phyloP scores from a whole-genome alignment of 805 yeast genomes.

The Saccharomycopsis fibuligera region DNA sequence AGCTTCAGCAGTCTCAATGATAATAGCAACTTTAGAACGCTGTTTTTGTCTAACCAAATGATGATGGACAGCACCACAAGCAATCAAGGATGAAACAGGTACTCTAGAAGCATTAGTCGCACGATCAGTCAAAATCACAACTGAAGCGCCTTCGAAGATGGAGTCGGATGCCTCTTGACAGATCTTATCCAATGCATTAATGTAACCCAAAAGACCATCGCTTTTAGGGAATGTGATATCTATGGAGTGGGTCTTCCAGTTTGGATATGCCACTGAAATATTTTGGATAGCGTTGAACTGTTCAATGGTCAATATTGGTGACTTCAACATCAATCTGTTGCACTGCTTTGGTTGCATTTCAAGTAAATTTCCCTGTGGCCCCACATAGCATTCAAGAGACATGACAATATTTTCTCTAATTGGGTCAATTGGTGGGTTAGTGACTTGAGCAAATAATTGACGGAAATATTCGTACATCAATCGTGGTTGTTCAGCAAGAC shows the following conservation, averaged over 20 bases:
- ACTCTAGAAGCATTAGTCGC: slow-evolving; percentile 54
- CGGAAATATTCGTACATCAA: slow-evolving; percentile 89
- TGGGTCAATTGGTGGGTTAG: slow-evolving; percentile 98
- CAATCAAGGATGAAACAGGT: slow-evolving; percentile 81
- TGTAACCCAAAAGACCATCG: slow-evolving; percentile 83
- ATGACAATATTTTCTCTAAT: slow-evolving; percentile 94
- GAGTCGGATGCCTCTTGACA: slow-evolving; percentile 85
- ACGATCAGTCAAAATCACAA: slow-evolving; percentile 73
- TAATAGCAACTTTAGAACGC: slow-evolving; percentile 88
- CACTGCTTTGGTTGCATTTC: slow-evolving; percentile 93
- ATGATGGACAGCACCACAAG: slow-evolving; percentile 97
- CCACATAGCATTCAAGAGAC: slow-evolving; percentile 95
- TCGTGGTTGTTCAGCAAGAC: slow-evolving; percentile 88
- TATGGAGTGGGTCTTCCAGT: slow-evolving; percentile 76
- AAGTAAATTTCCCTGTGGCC: slow-evolving; percentile 95
- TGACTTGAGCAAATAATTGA: slow-evolving; percentile 95
- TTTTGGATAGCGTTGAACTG: slow-evolving; percentile 72
- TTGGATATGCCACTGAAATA: slow-evolving; percentile 70
- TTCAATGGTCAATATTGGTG: slow-evolving; percentile 72
- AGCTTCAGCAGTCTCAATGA: slow-evolving; percentile 94
- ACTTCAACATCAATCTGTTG: slow-evolving; percentile 72
- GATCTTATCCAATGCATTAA: slow-evolving; percentile 75
- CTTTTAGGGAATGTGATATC: slow-evolving; percentile 83
- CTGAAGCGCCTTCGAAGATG: slow-evolving; percentile 65
- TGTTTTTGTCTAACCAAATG: slow-evolving; percentile 92